These are phyloP conservation scores for Solanum medicagineum DNA, from an alignment of 257 asterid genomes.

Conservation along the genomic window DNA sequence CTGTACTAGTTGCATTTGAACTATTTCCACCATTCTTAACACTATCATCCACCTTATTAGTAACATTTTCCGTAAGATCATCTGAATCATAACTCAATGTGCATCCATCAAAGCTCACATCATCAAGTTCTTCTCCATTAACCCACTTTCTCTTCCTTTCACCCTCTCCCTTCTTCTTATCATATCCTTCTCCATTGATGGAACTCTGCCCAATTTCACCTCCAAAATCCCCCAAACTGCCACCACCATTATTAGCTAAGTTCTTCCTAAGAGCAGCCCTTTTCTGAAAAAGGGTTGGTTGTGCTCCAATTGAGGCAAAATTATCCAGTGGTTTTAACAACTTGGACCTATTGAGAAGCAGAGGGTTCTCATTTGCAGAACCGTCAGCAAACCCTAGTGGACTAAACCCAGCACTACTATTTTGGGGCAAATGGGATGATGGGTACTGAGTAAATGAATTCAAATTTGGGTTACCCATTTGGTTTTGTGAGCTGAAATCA, in stretches of 20 bases:
- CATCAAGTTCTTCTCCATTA: conserved; percentile 53
- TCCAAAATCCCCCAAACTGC: conserved; percentile 40
- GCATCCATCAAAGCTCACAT: conserved; percentile 62
- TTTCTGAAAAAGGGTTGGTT: conserved; percentile 84
- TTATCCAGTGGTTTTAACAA: conserved; percentile 69
- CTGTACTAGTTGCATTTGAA: conserved; percentile 27
- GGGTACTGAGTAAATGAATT: conserved; percentile 19
- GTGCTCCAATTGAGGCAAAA: conserved; percentile 51
- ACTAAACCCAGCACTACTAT: conserved; percentile 21
- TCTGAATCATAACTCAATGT: conserved; percentile 67
- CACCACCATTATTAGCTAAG: not conserved
- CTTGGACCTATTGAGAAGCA: conserved; percentile 52
- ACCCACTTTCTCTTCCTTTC: conserved; percentile 42
- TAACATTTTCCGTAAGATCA: conserved; percentile 36
- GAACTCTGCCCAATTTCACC: conserved; percentile 13
- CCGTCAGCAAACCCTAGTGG: conserved; percentile 25
- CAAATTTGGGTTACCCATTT: conserved; percentile 23
- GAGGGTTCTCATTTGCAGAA: conserved; percentile 25
- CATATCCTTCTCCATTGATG: conserved; percentile 2
- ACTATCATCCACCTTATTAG: conserved; percentile 17
- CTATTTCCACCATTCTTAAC: conserved; percentile 27
- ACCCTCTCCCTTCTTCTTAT: conserved; percentile 12
- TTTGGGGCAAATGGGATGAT: conserved; percentile 15
- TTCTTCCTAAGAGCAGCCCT: conserved; percentile 70
- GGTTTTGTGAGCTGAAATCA: conserved; percentile 34